These are phyloP conservation scores for Apiotrichum domesticum DNA, from an alignment of 1,284 basidiomycete species.

Conservation along the genomic window DNA sequence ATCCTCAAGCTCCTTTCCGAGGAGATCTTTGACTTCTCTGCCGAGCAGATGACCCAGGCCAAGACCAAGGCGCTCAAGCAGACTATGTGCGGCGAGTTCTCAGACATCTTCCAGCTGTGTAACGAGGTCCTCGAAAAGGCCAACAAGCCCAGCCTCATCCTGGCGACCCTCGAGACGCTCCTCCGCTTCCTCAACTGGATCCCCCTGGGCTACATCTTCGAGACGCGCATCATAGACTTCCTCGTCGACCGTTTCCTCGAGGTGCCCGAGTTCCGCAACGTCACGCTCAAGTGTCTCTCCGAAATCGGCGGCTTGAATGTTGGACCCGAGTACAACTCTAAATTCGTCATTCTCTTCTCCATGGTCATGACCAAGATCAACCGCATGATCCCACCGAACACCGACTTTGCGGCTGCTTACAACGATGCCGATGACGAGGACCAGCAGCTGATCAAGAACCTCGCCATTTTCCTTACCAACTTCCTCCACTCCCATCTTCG, in stretches of 20 bases:
- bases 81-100: constrained; percentile 95
- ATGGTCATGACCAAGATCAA: constrained; percentile 97
- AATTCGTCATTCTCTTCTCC: constrained; percentile 95
- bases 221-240: constrained; percentile 95
- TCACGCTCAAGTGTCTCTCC: constrained; percentile 95
- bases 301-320: constrained; percentile 93
- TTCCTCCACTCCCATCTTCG: constrained; percentile 89
- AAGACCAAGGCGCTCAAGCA: constrained; percentile 98
- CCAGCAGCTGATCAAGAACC: constrained; percentile 95
- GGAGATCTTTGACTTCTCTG: constrained; percentile 98
- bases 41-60: constrained; percentile 97
- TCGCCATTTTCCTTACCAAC: constrained; percentile 93
- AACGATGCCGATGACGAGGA: constrained; percentile 84
- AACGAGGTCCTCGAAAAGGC: constrained; percentile 96
- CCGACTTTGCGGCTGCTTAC: constrained; percentile 74
- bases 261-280: constrained; percentile 92
- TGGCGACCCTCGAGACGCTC: constrained; percentile 90
- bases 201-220: constrained; percentile 97
- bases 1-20: constrained; percentile 96
- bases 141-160: constrained; percentile 93
- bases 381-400: constrained; percentile 94
- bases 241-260: constrained; percentile 95
- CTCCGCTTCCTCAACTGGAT: constrained; percentile 99
- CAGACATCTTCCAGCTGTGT: constrained; percentile 91
- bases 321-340: constrained; percentile 96